Conservation (phyloP, 148 eudicot species). For the Rhododendron griersonianum region DNA sequence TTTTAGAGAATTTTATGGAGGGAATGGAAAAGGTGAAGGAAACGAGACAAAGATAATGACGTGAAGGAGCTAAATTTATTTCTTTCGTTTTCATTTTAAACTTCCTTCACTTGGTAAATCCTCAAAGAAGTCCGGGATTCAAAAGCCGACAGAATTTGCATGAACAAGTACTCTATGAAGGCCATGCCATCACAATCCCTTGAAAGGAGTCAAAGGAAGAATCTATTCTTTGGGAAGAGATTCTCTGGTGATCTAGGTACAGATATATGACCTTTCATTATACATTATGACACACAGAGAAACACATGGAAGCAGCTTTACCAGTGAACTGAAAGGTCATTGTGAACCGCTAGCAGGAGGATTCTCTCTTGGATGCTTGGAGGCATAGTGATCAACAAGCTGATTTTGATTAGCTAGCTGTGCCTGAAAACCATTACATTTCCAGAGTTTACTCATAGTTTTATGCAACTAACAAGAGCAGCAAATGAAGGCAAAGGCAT, state of each 20-base stretch:
- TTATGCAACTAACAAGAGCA: neutral
- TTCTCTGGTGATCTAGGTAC: neutral
- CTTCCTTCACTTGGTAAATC: neutral
- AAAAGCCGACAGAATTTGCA: neutral
- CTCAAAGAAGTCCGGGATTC: neutral
- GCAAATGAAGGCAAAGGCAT: neutral
- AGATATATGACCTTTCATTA: neutral
- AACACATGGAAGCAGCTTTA: conserved; percentile 5
- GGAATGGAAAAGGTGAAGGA: neutral
- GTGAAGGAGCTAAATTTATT: neutral
- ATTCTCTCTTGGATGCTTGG: conserved; percentile 85
- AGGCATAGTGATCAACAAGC: conserved; percentile 68
- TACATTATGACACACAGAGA: neutral
- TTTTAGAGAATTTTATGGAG: neutral
- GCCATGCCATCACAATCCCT: neutral
- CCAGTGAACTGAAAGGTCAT: conserved; percentile 19
- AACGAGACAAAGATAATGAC: neutral
- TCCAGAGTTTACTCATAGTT: neutral
- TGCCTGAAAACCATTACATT: conserved; percentile 38
- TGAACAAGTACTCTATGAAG: neutral
- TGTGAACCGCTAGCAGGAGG: conserved; percentile 67
- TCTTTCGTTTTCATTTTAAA: neutral
- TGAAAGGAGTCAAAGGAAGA: neutral
- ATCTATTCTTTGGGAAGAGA: neutral
- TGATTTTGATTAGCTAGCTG: conserved; percentile 81